A percentile compares a stretch with the other conserved stretches of the same genome.
Conservation (phyloP, 202 grass and related monocot species). For the Dendrocalamus latiflorus region DNA sequence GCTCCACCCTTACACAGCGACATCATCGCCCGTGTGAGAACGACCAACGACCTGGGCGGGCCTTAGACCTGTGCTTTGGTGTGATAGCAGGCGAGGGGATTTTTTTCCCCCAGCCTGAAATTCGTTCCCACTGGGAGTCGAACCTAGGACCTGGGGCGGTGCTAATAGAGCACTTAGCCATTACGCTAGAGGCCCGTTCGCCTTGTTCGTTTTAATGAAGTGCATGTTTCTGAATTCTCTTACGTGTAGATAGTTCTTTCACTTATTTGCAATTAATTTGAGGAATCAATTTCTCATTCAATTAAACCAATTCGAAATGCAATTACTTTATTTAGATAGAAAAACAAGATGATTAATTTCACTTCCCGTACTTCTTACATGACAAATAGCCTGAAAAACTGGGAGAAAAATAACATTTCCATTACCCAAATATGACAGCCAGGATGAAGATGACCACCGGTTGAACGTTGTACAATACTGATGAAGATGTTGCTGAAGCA, state of each 20-base stretch:
- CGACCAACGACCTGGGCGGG: too few species aligned
- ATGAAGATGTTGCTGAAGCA: slow-evolving; percentile 46
- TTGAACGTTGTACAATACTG: slow-evolving; percentile 56
- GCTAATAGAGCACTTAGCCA: too few species aligned
- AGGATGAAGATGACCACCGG: slow-evolving; percentile 64
- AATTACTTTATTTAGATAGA: background rate
- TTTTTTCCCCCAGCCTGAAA: too few species aligned
- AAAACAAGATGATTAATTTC: background rate
- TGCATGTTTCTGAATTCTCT: background rate
- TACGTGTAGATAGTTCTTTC: background rate
- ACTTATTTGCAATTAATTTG: background rate
- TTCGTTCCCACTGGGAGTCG: too few species aligned
- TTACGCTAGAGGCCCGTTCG: too few species aligned
- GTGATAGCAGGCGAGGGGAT: too few species aligned
- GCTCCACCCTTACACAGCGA: too few species aligned
- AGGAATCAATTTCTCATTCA: background rate
- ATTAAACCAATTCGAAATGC: too few species aligned
- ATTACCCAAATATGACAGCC: slow-evolving; percentile 58
- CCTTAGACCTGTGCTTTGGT: too few species aligned
- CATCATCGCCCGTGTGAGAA: too few species aligned
- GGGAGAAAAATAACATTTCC: background rate
- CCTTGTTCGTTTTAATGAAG: too few species aligned
- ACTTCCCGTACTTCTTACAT: background rate
- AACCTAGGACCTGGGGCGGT: too few species aligned
- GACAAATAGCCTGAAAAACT: background rate